Conservation (phyloP, 2,329 filamentous ascomycete genomes). For the Xylariomycetidae sp. region DNA sequence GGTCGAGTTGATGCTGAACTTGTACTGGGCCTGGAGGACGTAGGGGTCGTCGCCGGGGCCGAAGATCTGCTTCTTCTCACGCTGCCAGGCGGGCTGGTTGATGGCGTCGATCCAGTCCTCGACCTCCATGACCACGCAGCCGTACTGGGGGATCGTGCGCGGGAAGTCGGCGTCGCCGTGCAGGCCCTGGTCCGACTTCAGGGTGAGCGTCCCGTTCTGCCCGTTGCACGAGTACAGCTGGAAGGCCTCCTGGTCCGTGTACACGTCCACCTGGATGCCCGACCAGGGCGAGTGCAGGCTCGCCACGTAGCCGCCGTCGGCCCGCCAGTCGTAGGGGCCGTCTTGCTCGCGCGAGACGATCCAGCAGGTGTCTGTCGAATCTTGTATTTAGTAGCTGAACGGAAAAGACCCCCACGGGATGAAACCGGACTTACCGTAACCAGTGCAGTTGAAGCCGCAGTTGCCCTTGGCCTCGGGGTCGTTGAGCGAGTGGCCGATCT, state of each 20-base stretch:
- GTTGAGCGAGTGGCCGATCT: conserved; percentile 64
- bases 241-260: conserved; percentile 77
- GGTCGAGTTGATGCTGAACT: conserved; percentile 48
- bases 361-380: conserved; percentile 56
- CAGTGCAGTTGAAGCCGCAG: conserved; percentile 76
- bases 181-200: conserved; percentile 67
- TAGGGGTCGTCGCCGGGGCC: conserved; percentile 54
- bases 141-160: conserved; percentile 64
- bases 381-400: not conserved
- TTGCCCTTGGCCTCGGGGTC: conserved; percentile 60
- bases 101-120: conserved; percentile 93
- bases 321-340: conserved; percentile 58
- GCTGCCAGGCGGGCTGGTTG: conserved; percentile 84
- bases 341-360: conserved; percentile 56
- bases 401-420: not conserved
- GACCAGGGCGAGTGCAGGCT: conserved; percentile 67
- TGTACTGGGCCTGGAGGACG: conserved; percentile 56
- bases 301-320: conserved; percentile 50
- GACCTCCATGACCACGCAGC: conserved; percentile 85
- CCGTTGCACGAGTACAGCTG: conserved; percentile 82
- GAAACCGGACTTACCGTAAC: conserved; percentile 58
- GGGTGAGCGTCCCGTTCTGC: conserved; percentile 63
- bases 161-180: conserved; percentile 47
- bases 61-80: conserved; percentile 55
- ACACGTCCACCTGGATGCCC: conserved; percentile 78